A percentile compares a stretch with the other conserved stretches of the same genome.
These are phyloP conservation scores for Debaryomyces sp. DNA, from an alignment of 1,139 yeast species.

Conservation along the genomic window DNA sequence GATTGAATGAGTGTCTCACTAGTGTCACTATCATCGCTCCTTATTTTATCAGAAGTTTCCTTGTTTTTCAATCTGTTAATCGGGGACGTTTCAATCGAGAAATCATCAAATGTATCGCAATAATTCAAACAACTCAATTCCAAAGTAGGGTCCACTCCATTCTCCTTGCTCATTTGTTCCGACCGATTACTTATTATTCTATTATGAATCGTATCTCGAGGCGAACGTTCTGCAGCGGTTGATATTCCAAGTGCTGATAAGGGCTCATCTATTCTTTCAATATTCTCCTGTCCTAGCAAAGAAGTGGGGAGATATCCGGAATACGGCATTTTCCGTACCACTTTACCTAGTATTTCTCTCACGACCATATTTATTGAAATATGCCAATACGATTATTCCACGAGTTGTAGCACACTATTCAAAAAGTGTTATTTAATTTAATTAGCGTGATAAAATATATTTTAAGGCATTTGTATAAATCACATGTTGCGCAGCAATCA, in stretches of 20 bases:
- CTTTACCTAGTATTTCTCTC: constrained; percentile 8
- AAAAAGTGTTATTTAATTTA: background rate
- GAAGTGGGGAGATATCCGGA: constrained; percentile 8
- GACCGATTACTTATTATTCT: constrained; percentile 6
- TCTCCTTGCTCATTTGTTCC: background rate
- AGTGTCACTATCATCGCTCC: background rate
- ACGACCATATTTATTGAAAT: constrained; percentile 10
- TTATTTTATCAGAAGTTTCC: background rate
- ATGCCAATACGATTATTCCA: background rate
- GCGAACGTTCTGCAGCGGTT: background rate
- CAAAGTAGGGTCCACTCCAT: background rate
- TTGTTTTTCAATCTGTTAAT: constrained; percentile 9
- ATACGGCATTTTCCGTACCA: constrained; percentile 10
- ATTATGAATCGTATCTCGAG: constrained; percentile 9
- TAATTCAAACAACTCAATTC: constrained; percentile 7
- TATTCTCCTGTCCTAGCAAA: constrained; percentile 1
- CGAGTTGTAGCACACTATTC: background rate
- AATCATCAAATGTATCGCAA: constrained; percentile 11
- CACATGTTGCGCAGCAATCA: constrained; percentile 5
- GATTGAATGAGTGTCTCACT: constrained; percentile 2
- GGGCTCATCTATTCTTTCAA: background rate
- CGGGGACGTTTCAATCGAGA: constrained; percentile 4
- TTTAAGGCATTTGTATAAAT: background rate
- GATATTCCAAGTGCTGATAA: background rate
- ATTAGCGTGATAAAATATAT: background rate